Evolutionary conservation across 257 asterid species (phyloP).

Genomic region (Solanum paucissectum): DNA sequence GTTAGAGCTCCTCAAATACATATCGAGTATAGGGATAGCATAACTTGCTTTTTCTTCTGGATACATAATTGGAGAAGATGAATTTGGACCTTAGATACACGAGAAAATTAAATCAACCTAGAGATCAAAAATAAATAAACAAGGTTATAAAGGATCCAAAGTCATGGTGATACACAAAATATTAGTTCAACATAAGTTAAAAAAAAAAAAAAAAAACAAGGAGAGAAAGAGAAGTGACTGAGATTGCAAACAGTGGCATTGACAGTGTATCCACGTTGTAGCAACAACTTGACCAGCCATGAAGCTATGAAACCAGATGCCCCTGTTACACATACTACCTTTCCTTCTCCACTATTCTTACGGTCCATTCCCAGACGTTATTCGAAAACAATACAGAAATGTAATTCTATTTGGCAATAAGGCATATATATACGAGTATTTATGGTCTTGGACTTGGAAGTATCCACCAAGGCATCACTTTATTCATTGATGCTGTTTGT

Average conservation of each 20-base stretch:
- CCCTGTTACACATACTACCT: slow-evolving; percentile 56
- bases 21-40: too few species aligned
- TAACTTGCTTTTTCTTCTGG: too few species aligned
- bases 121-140: too few species aligned
- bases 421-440: too few species aligned
- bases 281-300: slow-evolving; percentile 52
- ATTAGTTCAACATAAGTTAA: neutral
- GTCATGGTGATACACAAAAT: neutral
- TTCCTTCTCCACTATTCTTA: slow-evolving; percentile 6
- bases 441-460: too few species aligned
- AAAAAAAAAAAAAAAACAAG: neutral
- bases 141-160: too few species aligned
- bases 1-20: too few species aligned
- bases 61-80: too few species aligned
- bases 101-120: too few species aligned
- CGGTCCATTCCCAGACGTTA: neutral
- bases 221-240: slow-evolving; percentile 4
- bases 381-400: neutral
- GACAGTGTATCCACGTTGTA: slow-evolving; percentile 44
- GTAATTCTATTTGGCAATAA: neutral
- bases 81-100: too few species aligned
- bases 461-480: too few species aligned
- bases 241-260: slow-evolving; percentile 43
- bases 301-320: slow-evolving; percentile 54
- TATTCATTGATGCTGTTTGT: too few species aligned